Base-by-base conservation (phyloP, 1,284 basidiomycete species). In the Albatrellus sp. region DNA sequence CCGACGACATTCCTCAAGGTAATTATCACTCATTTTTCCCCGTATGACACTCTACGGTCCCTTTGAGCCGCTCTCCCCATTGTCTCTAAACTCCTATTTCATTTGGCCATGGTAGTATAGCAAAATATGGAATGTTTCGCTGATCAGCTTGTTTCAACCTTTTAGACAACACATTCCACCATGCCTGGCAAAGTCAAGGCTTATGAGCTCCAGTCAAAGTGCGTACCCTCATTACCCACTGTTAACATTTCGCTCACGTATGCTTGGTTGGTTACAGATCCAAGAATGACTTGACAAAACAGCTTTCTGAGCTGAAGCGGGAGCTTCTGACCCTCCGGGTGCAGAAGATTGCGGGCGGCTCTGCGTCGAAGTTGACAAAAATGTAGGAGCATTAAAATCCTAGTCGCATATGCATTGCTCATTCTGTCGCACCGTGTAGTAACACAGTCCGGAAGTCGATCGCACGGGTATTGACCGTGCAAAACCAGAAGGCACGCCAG, bases 191-290 rank as follows among this genome's bases (percentile, higher is more conserved):
- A 87, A 77, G 90, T 96, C 73, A 90, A 92, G 77, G 91, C 92
- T 61, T 91, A 93, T 75, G 92, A 96, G 71, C 90, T 97, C 66
- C 90, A 93, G 70, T 90, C 88, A 68, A 97, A 96, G 92, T 94
- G 67, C 64, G 85, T 32, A 45, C 16, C 35, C 5, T 19, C n/a
- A 45, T 17, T 8, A 37, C 29, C 40, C n/a, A 32, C 6, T 14
- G 12, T n/a, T 16, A 13, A 30, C 12, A 19, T 33, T 16, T 29
- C 20, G 36, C 31, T 48, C 31, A 48, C 13, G 19, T 45, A 29
- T 16, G 20, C 16, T 40, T 2, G 11, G 39, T 9, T 4, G 37
- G 49, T 32, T 24, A 30, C 58, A 96, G 91, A 84, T 90, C 88
- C 59, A 97, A 97, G 78, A 86, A 84, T 73, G 96, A 98, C 80